phyloP scores from a whole-genome alignment of 2,329 filamentous ascomycete species.

The Elsinoe batatas region DNA sequence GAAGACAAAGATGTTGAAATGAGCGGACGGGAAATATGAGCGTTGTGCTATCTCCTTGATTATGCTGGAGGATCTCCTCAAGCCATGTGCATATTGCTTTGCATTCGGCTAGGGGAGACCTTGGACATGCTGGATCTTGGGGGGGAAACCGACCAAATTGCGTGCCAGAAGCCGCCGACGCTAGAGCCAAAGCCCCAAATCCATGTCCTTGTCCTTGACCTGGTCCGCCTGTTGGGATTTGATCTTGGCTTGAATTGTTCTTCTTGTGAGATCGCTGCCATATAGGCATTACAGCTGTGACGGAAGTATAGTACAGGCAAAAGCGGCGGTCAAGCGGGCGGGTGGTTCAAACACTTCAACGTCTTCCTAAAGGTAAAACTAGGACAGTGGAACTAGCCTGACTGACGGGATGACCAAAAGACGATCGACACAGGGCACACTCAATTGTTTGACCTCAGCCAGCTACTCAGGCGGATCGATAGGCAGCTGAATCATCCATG shows the following conservation, averaged over 20 bases:
- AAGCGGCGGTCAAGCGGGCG: slow-evolving; percentile 3
- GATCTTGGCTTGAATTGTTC: slow-evolving; percentile 3
- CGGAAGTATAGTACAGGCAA: not conserved
- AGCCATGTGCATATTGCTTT: slow-evolving; percentile 11
- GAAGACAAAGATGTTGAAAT: not conserved
- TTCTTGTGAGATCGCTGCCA: slow-evolving; percentile 10
- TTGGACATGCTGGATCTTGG: not conserved
- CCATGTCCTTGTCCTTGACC: not conserved
- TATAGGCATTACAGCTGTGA: slow-evolving; percentile 9
- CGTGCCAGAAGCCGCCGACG: slow-evolving; percentile 9
- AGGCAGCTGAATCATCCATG: not conserved
- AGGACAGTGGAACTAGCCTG: not conserved
- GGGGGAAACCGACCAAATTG: slow-evolving; percentile 7
- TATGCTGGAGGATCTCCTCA: slow-evolving; percentile 10
- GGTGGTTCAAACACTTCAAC: slow-evolving; percentile 1
- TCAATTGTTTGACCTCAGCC: not conserved
- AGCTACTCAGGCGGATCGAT: slow-evolving; percentile 1
- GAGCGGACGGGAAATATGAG: not conserved
- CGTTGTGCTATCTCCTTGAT: not conserved
- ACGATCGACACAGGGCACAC: not conserved
- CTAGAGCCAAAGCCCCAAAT: slow-evolving; percentile 7
- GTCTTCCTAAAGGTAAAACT: slow-evolving; percentile 6
- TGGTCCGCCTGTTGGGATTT: not conserved
- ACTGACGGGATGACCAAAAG: not conserved
- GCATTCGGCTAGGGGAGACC: slow-evolving; percentile 3